Evolutionary conservation across 768 basidiomycete genomes (phyloP).

Genomic region (Trametes maxima): DNA sequence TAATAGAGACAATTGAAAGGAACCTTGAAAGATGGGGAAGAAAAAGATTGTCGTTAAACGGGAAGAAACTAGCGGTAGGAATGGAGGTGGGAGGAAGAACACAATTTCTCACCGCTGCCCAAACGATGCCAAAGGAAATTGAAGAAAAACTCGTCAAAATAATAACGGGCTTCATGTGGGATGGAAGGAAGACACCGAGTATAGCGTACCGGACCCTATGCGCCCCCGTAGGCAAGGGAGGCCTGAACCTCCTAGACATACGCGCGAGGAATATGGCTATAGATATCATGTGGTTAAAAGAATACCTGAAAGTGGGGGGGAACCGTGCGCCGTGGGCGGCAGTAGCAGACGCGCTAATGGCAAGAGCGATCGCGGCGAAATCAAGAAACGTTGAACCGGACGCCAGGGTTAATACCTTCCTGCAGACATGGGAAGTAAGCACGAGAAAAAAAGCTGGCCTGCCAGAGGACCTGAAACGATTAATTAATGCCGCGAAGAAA

Average conservation of each 20-base stretch:
- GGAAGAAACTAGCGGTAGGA: not conserved
- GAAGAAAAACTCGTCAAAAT: not conserved
- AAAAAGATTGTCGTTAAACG: not conserved
- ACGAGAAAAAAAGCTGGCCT: not conserved
- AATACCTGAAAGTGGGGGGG: not conserved
- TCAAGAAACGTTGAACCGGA: not conserved
- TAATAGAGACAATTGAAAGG: not conserved
- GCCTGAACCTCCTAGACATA: not conserved
- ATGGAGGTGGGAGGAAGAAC: not conserved
- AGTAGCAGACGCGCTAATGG: conserved; percentile 10
- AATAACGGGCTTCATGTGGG: conserved; percentile 5
- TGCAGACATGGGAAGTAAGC: not conserved
- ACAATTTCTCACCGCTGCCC: not conserved
- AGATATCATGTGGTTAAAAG: conserved; percentile 18
- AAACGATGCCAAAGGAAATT: not conserved
- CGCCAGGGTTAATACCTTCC: not conserved
- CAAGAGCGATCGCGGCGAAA: not conserved
- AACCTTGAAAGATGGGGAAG: not conserved
- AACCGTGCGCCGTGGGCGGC: conserved; percentile 14
- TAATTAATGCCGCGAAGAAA: not conserved
- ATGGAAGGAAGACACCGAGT: not conserved
- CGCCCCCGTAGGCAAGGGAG: not conserved
- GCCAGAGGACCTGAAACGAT: not conserved
- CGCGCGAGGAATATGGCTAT: conserved; percentile 19
- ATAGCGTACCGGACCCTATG: not conserved